Percentiles rank a stretch among this genome's conserved stretches.
Evolutionary conservation across 306 rosid genomes (phyloP).

Genomic region (Dalbergia oliveri): DNA sequence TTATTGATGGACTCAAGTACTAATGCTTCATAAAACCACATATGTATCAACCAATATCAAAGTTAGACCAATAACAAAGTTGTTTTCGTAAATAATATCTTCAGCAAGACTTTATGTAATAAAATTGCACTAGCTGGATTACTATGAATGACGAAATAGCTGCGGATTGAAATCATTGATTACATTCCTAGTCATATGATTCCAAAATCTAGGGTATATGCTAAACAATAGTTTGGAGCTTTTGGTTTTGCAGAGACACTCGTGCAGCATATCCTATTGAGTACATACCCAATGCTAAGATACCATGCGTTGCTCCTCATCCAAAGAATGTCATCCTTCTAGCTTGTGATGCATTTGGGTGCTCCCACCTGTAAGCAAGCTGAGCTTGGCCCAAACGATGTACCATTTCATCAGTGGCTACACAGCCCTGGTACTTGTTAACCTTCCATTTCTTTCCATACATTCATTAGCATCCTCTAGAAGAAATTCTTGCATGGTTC

Average conservation of each 20-base stretch:
- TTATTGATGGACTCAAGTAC: neutral
- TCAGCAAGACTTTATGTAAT: neutral
- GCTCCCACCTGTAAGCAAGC: conserved; percentile 88
- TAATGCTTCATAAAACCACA: conserved; percentile 22
- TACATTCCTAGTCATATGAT: neutral
- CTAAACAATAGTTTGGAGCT: conserved; percentile 21
- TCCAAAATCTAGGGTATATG: conserved; percentile 4
- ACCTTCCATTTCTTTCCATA: conserved; percentile 11
- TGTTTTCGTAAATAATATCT: neutral
- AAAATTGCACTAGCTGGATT: neutral
- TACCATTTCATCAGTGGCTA: conserved; percentile 92
- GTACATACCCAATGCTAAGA: conserved; percentile 80
- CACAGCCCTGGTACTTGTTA: conserved; percentile 74
- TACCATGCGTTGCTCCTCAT: conserved; percentile 84
- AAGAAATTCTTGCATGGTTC: too few relatives aligned
- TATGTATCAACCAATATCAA: neutral
- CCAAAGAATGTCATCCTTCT: conserved; percentile 83
- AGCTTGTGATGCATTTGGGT: conserved; percentile 90
- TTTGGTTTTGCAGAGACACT: conserved; percentile 70
- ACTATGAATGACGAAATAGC: conserved; percentile 19
- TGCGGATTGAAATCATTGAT: neutral
- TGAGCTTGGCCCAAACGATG: conserved; percentile 89
- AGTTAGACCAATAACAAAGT: neutral
- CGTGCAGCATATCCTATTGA: conserved; percentile 88
- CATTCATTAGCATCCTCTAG: neutral